These are phyloP conservation scores for Orychophragmus violaceus DNA, from an alignment of 345 rosid species.

Conservation along the genomic window DNA sequence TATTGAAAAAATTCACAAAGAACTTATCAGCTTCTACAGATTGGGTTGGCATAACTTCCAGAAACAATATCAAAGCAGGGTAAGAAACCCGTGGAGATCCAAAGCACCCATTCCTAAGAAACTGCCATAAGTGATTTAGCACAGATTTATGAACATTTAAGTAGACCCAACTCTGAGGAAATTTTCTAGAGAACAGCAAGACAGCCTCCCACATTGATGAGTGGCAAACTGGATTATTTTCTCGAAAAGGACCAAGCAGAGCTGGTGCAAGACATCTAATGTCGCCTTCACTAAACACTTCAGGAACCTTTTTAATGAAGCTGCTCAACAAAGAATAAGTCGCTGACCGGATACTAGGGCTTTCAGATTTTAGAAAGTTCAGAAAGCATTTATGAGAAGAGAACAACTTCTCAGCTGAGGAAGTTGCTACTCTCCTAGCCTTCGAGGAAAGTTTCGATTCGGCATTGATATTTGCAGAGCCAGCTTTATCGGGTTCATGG, in stretches of 20 bases:
- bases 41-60: conserved; percentile 60
- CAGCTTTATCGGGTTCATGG: conserved; percentile 47
- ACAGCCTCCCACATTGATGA: conserved; percentile 88
- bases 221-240: conserved; percentile 82
- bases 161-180: conserved; percentile 70
- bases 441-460: conserved; percentile 66
- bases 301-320: conserved; percentile 64
- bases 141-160: conserved; percentile 64
- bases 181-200: conserved; percentile 64
- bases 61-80: conserved; percentile 75
- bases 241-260: conserved; percentile 80
- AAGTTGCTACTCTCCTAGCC: conserved; percentile 64
- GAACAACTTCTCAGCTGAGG: conserved; percentile 76
- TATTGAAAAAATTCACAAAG: conserved; percentile 62
- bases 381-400: conserved; percentile 62
- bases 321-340: conserved; percentile 66
- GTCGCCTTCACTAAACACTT: conserved; percentile 56
- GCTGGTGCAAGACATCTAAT: conserved; percentile 57
- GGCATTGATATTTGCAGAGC: conserved; percentile 44
- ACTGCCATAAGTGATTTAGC: conserved; percentile 62
- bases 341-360: conserved; percentile 71
- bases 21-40: conserved; percentile 54
- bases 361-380: conserved; percentile 67
- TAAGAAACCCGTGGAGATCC: conserved; percentile 86
- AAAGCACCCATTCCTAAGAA: conserved; percentile 80